Evolutionary conservation across 352 stramenopile genomes (phyloP).

Genomic region (Pythium sp.): DNA sequence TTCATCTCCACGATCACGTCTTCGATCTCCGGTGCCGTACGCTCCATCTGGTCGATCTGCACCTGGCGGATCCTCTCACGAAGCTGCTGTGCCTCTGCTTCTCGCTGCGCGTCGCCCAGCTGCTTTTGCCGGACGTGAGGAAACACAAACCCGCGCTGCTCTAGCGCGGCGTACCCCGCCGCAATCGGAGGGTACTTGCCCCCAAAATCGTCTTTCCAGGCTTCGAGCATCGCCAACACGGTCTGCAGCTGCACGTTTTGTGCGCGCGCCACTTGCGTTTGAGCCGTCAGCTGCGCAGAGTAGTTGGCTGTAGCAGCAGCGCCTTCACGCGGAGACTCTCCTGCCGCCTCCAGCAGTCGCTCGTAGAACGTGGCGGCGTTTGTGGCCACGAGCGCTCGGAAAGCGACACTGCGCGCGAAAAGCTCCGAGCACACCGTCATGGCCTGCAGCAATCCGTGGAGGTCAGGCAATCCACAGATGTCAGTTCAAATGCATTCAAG

Average conservation of each 20-base stretch:
- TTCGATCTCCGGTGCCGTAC: conserved; percentile 60
- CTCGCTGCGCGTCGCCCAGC: conserved; percentile 21
- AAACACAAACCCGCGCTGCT: conserved; percentile 55
- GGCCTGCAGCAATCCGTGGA: conserved; percentile 5
- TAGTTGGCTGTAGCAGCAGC: background rate
- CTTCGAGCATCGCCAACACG: conserved; percentile 55
- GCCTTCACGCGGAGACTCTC: conserved; percentile 18
- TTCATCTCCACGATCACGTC: conserved; percentile 66
- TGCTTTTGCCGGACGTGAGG: conserved; percentile 21
- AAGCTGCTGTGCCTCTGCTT: conserved; percentile 21
- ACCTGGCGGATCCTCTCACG: conserved; percentile 15
- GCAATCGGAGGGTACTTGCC: conserved; percentile 50
- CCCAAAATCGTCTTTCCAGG: conserved; percentile 62
- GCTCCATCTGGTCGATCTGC: conserved; percentile 36
- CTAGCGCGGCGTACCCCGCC: conserved; percentile 43
- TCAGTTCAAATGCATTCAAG: background rate
- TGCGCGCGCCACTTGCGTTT: background rate
- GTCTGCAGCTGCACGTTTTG: conserved; percentile 8
- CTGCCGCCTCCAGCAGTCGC: conserved; percentile 40
- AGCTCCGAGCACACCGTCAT: conserved; percentile 46
- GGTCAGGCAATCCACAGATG: background rate
- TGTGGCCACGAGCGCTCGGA: conserved; percentile 41
- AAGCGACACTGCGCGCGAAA: conserved; percentile 52
- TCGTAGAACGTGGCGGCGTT: conserved; percentile 47
- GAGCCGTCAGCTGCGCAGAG: conserved; percentile 15